Percentiles rank a stretch among this genome's conserved stretches.
These are phyloP conservation scores for Rhodotorula sp. DNA, from an alignment of 1,284 basidiomycete genomes.

Conservation along the genomic window DNA sequence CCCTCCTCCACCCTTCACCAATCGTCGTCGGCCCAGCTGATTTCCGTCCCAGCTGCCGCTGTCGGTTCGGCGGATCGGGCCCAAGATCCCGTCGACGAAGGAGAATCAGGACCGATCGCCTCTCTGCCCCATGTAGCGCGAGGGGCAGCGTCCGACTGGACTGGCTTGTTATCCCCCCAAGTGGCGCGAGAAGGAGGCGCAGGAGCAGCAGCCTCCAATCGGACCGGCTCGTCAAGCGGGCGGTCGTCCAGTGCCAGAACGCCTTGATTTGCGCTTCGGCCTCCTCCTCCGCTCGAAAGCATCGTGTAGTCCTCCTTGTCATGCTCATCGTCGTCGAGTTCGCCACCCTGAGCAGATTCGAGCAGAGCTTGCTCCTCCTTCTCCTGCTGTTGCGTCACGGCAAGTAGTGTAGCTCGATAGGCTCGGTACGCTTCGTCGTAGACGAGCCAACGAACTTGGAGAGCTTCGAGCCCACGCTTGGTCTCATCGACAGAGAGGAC, in stretches of 20 bases:
- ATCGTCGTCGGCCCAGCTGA: neutral
- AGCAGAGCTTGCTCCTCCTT: neutral
- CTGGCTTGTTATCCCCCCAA: too few species aligned
- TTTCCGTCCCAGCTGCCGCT: neutral
- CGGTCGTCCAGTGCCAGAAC: neutral
- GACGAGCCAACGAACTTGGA: neutral
- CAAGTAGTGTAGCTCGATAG: too few species aligned
- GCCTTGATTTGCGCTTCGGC: neutral
- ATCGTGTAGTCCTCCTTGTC: neutral
- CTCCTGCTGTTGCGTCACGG: neutral
- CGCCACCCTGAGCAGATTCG: neutral
- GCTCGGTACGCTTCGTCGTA: neutral
- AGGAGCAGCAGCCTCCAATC: neutral
- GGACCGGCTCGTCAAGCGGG: neutral
- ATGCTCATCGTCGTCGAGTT: neutral
- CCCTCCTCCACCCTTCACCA: neutral
- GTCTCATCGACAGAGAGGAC: neutral
- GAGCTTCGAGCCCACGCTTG: neutral
- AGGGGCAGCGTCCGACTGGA: too few species aligned
- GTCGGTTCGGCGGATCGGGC: neutral
- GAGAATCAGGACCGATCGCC: too few species aligned
- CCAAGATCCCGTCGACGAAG: too few species aligned
- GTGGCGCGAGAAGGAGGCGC: too few species aligned
- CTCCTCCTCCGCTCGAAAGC: neutral
- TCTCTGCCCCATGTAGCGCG: too few species aligned